Evolutionary conservation across 1,284 basidiomycete species (phyloP).

Genomic region (Apiotrichum gamsii): DNA sequence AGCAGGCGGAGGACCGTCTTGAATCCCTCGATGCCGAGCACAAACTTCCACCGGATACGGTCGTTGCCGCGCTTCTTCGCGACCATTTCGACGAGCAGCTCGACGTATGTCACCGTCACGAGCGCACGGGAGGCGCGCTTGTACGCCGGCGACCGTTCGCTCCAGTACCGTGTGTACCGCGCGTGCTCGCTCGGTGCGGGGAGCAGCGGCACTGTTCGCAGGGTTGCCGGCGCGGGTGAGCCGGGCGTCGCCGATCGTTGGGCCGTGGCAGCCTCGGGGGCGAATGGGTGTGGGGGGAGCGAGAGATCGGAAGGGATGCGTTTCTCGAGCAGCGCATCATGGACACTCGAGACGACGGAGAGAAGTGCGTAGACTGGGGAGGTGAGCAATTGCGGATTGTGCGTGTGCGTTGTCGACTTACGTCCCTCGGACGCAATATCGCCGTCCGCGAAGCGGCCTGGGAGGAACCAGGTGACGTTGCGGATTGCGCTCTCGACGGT

Average conservation of each 20-base stretch:
- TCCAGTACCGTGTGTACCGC: slow-evolving; percentile 73
- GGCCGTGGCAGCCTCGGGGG: slow-evolving; percentile 50
- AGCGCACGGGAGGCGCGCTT: slow-evolving; percentile 67
- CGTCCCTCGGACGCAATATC: slow-evolving; percentile 85
- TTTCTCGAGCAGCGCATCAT: slow-evolving; percentile 70
- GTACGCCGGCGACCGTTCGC: slow-evolving; percentile 60
- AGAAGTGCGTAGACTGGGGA: slow-evolving; percentile 41
- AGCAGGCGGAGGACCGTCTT: slow-evolving; percentile 67
- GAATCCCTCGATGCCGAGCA: slow-evolving; percentile 65
- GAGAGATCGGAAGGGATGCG: slow-evolving; percentile 59
- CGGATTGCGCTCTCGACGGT: slow-evolving; percentile 80
- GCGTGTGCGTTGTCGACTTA: slow-evolving; percentile 52
- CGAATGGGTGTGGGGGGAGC: slow-evolving; percentile 53
- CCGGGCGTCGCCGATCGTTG: background rate
- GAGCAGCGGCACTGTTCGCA: slow-evolving; percentile 24
- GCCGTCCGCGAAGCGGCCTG: slow-evolving; percentile 92
- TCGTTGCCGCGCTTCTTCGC: slow-evolving; percentile 55
- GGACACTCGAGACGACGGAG: slow-evolving; percentile 54
- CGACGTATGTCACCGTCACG: slow-evolving; percentile 66
- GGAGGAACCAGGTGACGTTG: slow-evolving; percentile 88
- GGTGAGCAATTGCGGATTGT: background rate
- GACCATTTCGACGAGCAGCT: slow-evolving; percentile 82
- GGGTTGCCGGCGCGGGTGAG: slow-evolving; percentile 6
- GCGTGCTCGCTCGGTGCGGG: slow-evolving; percentile 41
- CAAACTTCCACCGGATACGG: slow-evolving; percentile 61